A percentile compares a stretch with the other conserved stretches of the same genome.
Evolutionary conservation across 1,284 basidiomycete species (phyloP).

Genomic region (Porphyrellus sp.): DNA sequence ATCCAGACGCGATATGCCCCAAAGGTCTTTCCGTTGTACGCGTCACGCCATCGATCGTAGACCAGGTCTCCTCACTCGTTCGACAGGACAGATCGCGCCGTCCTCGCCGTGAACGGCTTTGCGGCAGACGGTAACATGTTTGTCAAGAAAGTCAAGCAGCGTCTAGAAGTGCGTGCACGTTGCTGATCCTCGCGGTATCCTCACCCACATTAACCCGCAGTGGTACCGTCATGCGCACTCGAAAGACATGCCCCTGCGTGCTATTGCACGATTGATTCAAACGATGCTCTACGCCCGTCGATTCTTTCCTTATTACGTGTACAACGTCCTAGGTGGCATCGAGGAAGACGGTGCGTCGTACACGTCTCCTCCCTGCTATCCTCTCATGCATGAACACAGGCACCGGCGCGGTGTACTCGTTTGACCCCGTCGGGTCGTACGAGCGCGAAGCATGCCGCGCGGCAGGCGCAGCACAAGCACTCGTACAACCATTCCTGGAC

Average conservation of each 20-base stretch:
- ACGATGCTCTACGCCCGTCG: constrained; percentile 93
- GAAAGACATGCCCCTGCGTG: constrained; percentile 88
- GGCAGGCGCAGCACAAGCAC: constrained; percentile 85
- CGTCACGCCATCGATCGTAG: constrained; percentile 15
- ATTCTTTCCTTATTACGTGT: constrained; percentile 96
- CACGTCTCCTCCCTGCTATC: constrained; percentile 4
- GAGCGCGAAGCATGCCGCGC: constrained; percentile 93
- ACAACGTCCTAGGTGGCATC: constrained; percentile 92
- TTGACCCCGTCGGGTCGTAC: constrained; percentile 94
- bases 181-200: constrained; percentile 1
- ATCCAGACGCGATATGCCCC: constrained; percentile 97
- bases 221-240: constrained; percentile 95
- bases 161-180: constrained; percentile 69
- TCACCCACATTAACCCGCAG: constrained; percentile 40
- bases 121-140: constrained; percentile 95
- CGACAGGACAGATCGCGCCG: constrained; percentile 83
- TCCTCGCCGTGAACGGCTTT: constrained; percentile 92
- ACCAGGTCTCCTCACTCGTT: constrained; percentile 6
- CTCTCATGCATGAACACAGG: constrained; percentile 45
- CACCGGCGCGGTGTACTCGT: constrained; percentile 93
- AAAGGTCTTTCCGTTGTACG: constrained; percentile 79
- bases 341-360: constrained; percentile 83
- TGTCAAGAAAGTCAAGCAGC: constrained; percentile 90
- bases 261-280: constrained; percentile 91
- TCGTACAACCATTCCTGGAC: constrained; percentile 94